Percentiles rank a stretch among this genome's conserved stretches.
Conservation (phyloP, 2,329 filamentous ascomycete species). For the Colletotrichum sp. region DNA sequence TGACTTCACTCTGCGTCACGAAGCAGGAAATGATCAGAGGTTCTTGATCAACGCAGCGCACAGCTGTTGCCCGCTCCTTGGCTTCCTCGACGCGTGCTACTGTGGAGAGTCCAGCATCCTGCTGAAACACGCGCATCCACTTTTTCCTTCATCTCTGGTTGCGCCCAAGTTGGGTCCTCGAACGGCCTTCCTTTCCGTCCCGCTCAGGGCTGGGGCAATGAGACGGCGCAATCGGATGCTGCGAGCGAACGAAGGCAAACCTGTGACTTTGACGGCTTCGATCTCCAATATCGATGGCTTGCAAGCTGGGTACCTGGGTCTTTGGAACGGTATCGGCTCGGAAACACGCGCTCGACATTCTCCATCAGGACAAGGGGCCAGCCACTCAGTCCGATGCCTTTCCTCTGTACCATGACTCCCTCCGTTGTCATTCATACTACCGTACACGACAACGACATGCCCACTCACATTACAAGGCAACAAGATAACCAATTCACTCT, state of each 20-base stretch:
- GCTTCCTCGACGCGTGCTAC: conserved; percentile 11
- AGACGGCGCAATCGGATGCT: not conserved
- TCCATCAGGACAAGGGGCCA: not conserved
- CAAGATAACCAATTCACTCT: not conserved
- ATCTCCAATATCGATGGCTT: not conserved
- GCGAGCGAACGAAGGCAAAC: not conserved
- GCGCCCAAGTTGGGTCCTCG: not conserved
- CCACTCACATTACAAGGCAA: not conserved
- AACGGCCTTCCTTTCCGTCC: not conserved
- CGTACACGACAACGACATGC: not conserved
- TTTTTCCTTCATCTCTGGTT: conserved; percentile 7
- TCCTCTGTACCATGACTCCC: not conserved
- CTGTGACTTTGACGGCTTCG: not conserved
- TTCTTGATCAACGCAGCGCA: not conserved
- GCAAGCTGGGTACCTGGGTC: not conserved
- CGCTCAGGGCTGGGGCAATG: not conserved
- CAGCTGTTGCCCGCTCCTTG: not conserved
- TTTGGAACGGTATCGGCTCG: not conserved
- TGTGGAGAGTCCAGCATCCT: conserved; percentile 10
- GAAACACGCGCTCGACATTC: not conserved
- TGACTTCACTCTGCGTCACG: conserved; percentile 5
- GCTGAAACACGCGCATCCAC: conserved; percentile 14
- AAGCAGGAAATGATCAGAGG: conserved; percentile 21
- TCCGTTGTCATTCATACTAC: not conserved
- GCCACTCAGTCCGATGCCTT: not conserved